Evolutionary conservation across 2,329 filamentous ascomycete species (phyloP).

Genomic region (Myriosclerotinia curreyana): DNA sequence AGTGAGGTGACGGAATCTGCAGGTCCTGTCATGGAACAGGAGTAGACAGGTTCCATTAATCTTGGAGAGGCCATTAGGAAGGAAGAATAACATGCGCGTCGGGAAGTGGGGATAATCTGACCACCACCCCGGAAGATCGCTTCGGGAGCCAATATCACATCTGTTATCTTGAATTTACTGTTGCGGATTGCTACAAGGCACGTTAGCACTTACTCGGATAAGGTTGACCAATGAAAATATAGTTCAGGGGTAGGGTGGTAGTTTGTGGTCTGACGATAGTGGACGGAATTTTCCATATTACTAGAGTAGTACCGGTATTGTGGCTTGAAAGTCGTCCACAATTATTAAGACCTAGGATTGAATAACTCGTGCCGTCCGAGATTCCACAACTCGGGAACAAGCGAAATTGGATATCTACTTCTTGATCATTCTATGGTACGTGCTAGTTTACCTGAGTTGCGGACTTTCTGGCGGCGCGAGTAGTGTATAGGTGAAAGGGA

Average conservation of each 20-base stretch:
- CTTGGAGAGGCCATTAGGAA: constrained; percentile 96
- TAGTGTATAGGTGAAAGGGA: background rate
- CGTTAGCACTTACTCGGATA: constrained; percentile 34
- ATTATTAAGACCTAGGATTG: constrained; percentile 4
- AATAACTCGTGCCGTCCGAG: background rate
- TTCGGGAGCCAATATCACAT: constrained; percentile 80
- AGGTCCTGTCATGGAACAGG: constrained; percentile 87
- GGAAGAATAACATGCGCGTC: constrained; percentile 88
- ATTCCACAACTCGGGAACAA: no score
- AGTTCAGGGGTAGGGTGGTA: constrained; percentile 1
- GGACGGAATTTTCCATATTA: constrained; percentile 19
- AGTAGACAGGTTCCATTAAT: constrained; percentile 95
- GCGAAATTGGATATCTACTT: no score
- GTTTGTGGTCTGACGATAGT: constrained; percentile 1
- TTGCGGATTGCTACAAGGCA: constrained; percentile 77
- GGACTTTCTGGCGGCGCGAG: no score
- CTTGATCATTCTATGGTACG: no score
- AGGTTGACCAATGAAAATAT: constrained; percentile 28
- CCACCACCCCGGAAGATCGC: constrained; percentile 94
- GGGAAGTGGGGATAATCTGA: constrained; percentile 93
- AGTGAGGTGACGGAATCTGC: constrained; percentile 83
- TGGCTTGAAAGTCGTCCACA: background rate
- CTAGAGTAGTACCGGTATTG: background rate
- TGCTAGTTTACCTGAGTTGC: no score
- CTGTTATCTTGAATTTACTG: constrained; percentile 94